Percentiles rank a stretch among this genome's conserved stretches.
Evolutionary conservation across 805 yeast genomes (phyloP).

Genomic region (Brettanomyces custersianus): DNA sequence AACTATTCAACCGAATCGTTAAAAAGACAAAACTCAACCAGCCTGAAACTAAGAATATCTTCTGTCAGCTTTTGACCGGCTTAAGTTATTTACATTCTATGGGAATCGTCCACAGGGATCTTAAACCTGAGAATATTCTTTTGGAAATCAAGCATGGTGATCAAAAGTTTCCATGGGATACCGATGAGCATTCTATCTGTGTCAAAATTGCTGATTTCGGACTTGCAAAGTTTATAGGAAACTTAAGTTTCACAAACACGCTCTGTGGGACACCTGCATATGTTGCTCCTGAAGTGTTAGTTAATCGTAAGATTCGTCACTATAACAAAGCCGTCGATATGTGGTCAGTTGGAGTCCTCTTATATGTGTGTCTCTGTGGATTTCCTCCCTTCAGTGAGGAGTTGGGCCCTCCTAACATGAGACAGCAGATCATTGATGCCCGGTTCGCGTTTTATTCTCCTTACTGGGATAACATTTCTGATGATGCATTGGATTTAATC

Average conservation of each 20-base stretch:
- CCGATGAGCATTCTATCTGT: constrained; percentile 46
- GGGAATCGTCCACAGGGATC: constrained; percentile 86
- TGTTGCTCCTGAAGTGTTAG: constrained; percentile 73
- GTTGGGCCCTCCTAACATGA: constrained; percentile 69
- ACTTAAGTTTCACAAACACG: constrained; percentile 64
- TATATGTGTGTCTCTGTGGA: constrained; percentile 75
- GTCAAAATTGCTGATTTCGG: constrained; percentile 86
- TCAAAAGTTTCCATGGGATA: constrained; percentile 46
- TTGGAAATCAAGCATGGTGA: constrained; percentile 36
- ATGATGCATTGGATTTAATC: constrained; percentile 56
- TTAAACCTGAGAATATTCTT: constrained; percentile 87
- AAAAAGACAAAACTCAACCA: constrained; percentile 53
- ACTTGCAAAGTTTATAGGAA: constrained; percentile 59
- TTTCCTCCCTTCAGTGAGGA: constrained; percentile 84
- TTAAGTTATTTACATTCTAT: constrained; percentile 84
- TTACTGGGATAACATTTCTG: constrained; percentile 67
- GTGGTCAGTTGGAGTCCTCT: constrained; percentile 75
- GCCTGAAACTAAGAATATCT: constrained; percentile 52
- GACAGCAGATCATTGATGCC: constrained; percentile 61
- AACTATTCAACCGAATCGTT: constrained; percentile 63
- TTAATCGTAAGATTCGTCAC: constrained; percentile 39
- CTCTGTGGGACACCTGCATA: constrained; percentile 84
- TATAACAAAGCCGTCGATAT: constrained; percentile 69
- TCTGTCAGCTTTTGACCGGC: constrained; percentile 47
- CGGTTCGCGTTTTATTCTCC: constrained; percentile 70